Evolutionary conservation across 495 filamentous ascomycete genomes (phyloP).

Genomic region (Penicillium pancosmium): DNA sequence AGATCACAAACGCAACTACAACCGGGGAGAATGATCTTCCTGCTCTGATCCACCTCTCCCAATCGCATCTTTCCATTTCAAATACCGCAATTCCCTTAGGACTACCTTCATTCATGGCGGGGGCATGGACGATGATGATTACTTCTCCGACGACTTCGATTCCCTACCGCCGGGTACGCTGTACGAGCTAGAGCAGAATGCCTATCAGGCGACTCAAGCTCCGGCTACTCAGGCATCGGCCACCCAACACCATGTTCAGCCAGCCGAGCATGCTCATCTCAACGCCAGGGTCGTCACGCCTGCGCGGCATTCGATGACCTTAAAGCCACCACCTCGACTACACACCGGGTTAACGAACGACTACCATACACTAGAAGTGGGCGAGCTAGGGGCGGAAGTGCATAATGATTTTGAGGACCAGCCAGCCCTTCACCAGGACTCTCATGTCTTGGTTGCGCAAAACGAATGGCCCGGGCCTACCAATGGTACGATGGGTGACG

Average conservation of each 20-base stretch:
- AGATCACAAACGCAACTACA: neutral
- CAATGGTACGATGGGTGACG: constrained; percentile 15
- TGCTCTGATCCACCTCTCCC: neutral
- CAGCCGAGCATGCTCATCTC: constrained; percentile 5
- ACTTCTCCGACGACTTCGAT: constrained; percentile 67
- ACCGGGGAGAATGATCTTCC: neutral
- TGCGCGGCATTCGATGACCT: constrained; percentile 16
- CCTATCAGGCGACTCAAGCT: constrained; percentile 55
- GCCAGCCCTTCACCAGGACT: constrained; percentile 26
- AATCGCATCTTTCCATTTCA: constrained; percentile 6
- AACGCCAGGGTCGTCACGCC: constrained; percentile 12
- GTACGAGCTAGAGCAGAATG: constrained; percentile 57
- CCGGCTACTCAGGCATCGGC: constrained; percentile 52
- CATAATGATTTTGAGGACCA: constrained; percentile 46
- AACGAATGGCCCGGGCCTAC: constrained; percentile 12
- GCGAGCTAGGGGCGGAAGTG: constrained; percentile 57
- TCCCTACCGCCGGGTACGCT: constrained; percentile 55
- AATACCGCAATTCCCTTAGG: constrained; percentile 1
- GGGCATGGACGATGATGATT: constrained; percentile 67
- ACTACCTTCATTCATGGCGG: constrained; percentile 46
- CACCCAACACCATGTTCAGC: constrained; percentile 15
- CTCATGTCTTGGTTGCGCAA: constrained; percentile 9
- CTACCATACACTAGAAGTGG: constrained; percentile 58
- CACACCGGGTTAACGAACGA: constrained; percentile 51
- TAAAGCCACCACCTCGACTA: constrained; percentile 35